These are phyloP conservation scores for Fusarium guadeloupense DNA, from an alignment of 2,329 filamentous ascomycete genomes.

Conservation along the genomic window DNA sequence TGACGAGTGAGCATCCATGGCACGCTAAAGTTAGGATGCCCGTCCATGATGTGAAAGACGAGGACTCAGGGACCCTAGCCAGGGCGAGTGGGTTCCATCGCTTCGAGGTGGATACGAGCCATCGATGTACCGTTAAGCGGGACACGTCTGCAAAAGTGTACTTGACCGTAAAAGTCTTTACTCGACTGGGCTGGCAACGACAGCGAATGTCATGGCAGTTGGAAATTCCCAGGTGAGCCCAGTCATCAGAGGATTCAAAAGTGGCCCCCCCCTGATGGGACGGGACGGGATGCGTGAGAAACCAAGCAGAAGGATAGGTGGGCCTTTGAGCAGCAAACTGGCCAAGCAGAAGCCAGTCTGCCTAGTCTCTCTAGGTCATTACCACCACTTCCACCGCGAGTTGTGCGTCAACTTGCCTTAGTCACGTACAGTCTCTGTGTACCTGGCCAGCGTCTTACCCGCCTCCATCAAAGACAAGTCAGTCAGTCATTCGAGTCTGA, in stretches of 20 bases:
- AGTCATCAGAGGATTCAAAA: slow-evolving; percentile 8
- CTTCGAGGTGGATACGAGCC: neutral
- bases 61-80: neutral
- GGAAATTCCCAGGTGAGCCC: slow-evolving; percentile 2
- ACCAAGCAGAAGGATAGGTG: slow-evolving; percentile 28
- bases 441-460: slow-evolving; percentile 18
- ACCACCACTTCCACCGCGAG: slow-evolving; percentile 34
- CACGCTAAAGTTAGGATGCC: neutral
- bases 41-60: neutral
- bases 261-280: slow-evolving; percentile 19
- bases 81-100: slow-evolving; percentile 2
- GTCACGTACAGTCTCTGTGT: slow-evolving; percentile 9
- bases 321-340: slow-evolving; percentile 22
- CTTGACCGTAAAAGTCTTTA: slow-evolving; percentile 11
- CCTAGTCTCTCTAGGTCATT: slow-evolving; percentile 17
- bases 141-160: slow-evolving; percentile 8
- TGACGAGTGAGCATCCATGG: slow-evolving; percentile 15
- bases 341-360: slow-evolving; percentile 22
- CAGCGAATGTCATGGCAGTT: slow-evolving; percentile 34
- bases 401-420: slow-evolving; percentile 29
- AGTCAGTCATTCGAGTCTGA: neutral
- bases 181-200: neutral
- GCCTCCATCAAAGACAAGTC: slow-evolving; percentile 9
- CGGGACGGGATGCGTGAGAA: slow-evolving; percentile 26
- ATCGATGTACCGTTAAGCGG: neutral